phyloP scores from a whole-genome alignment of 2,329 filamentous ascomycete genomes.

The Diplodia corticola region DNA sequence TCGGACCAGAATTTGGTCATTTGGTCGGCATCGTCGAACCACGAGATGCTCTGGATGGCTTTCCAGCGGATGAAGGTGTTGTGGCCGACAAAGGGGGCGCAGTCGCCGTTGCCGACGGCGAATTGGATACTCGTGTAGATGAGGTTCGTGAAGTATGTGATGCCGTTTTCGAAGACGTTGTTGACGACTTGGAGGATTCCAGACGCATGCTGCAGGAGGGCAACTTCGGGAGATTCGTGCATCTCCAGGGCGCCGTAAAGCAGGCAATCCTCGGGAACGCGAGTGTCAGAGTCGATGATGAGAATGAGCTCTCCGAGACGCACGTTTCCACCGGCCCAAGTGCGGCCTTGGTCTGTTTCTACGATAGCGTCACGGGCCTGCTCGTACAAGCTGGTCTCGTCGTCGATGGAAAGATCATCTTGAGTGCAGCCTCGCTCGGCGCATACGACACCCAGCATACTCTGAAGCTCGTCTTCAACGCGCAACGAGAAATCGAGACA shows the following conservation, averaged over 20 bases:
- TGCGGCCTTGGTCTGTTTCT: constrained; percentile 55
- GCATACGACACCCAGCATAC: background rate
- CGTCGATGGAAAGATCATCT: constrained; percentile 28
- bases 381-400: constrained; percentile 22
- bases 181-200: constrained; percentile 25
- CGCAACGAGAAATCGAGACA: constrained; percentile 62
- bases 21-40: constrained; percentile 17
- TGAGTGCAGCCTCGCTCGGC: constrained; percentile 26
- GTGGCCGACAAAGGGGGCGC: constrained; percentile 27
- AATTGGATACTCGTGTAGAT: constrained; percentile 27
- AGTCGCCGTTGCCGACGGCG: constrained; percentile 26
- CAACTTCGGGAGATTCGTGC: constrained; percentile 25
- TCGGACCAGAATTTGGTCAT: constrained; percentile 26
- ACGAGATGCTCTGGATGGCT: constrained; percentile 23
- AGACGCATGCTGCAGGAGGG: constrained; percentile 25
- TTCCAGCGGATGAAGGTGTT: constrained; percentile 27
- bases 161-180: constrained; percentile 27
- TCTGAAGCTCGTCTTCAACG: constrained; percentile 58
- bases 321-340: constrained; percentile 75
- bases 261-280: constrained; percentile 26
- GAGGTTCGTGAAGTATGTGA: constrained; percentile 27
- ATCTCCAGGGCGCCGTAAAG: constrained; percentile 25
- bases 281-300: constrained; percentile 43
- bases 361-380: constrained; percentile 10
- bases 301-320: constrained; percentile 73